Evolutionary conservation across 2,329 filamentous ascomycete species (phyloP), one percentile per base, ranked within the genome.

Genomic region (Dactylonectria estremocensis): DNA sequence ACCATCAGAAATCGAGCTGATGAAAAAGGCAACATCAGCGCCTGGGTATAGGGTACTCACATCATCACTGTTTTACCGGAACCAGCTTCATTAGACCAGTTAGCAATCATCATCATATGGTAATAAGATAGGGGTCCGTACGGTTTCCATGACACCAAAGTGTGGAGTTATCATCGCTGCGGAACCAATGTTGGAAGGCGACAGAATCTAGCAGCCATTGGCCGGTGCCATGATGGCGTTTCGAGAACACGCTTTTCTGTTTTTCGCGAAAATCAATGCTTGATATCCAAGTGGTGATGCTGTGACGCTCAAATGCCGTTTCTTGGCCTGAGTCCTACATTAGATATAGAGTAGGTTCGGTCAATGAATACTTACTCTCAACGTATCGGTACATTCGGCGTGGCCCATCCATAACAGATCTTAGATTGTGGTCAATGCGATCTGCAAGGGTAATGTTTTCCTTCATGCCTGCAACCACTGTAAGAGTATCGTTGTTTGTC

Each of bases 11-110:
- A 28, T 28, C 24, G 24, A 28, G 24, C 24, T 28, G 24, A 28
- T 28, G 24, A 28, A 28, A 28, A 28, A 28, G 24, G 24, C 24
- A 28, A 28, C 24, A 4, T 28, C 24, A 28, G 24, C 24, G 7
- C 43, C 22, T 40, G 46, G 35, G 48, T 43, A 61, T 31, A 24
- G 16, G 3, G 28, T 60, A 49, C 58, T 48, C 49, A 63, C 57
- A 62, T 69, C 57, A 65, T 69, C n/a, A 69, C 62, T 48, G 61
- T 62, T 50, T 69, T 69, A 16, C 66, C 66, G n/a, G 63, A 48
- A 43, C 66, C 66, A 56, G 58, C 66, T 69, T 57, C 16, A 60
- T 49, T 31, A 49, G 31, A 33, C 57, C 10, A 33, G 35, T 66
- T 28, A 28, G 24, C 24, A 55, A 62, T 46, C 40, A 43, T 31